phyloP scores from a whole-genome alignment of 495 filamentous ascomycete genomes.

The Penicillium waksmanii region DNA sequence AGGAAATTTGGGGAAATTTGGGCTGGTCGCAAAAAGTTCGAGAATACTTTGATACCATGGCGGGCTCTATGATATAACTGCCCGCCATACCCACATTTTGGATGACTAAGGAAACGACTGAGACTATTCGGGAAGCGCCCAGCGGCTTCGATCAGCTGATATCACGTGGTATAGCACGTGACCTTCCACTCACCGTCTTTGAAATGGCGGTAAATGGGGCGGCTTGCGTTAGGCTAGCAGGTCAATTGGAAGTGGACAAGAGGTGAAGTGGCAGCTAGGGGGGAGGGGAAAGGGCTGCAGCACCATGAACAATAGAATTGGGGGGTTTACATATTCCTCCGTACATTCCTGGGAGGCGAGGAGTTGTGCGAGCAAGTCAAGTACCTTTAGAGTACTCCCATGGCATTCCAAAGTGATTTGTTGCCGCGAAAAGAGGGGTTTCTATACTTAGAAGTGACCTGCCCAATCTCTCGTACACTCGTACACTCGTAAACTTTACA shows the following conservation, averaged over 20 bases:
- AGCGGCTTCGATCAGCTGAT: conserved; percentile 28
- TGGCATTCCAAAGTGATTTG: conserved; percentile 1
- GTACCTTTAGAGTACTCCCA: conserved; percentile 19
- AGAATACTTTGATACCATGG: not conserved
- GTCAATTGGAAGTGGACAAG: not conserved
- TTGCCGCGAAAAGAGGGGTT: conserved; percentile 10
- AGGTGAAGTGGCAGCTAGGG: conserved; percentile 1
- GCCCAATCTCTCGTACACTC: not conserved
- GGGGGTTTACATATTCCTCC: too few relatives aligned
- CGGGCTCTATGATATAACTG: conserved; percentile 6
- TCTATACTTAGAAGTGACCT: conserved; percentile 38
- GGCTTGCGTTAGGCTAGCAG: not conserved
- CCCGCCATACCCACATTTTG: not conserved
- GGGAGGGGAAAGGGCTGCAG: not conserved
- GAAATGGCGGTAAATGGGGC: conserved; percentile 27
- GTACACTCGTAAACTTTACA: conserved; percentile 4
- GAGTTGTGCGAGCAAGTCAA: not conserved
- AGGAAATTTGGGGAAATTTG: not conserved
- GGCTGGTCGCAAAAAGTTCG: not conserved
- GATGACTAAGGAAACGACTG: conserved; percentile 10
- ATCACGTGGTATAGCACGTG: conserved; percentile 4
- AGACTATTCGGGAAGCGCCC: conserved; percentile 27
- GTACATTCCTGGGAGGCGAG: conserved; percentile 1
- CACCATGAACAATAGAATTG: too few relatives aligned
- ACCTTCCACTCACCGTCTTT: conserved; percentile 21